phyloP scores from a whole-genome alignment of 2,329 filamentous ascomycete genomes.

The Zymoseptoria brevis region DNA sequence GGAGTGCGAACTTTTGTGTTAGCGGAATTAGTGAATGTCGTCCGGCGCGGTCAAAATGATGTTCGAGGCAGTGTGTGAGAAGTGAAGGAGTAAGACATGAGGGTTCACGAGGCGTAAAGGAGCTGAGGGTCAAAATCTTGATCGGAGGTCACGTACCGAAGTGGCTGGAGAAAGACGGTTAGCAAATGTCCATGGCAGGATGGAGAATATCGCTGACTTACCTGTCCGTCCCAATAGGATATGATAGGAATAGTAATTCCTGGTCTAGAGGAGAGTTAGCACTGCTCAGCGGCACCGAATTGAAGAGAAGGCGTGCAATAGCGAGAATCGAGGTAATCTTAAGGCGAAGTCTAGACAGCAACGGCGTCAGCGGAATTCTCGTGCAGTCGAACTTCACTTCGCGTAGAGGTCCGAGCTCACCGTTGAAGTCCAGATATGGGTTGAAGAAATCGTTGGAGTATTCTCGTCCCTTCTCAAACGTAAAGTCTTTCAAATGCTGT shows the following conservation, averaged over 20 bases:
- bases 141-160: neutral
- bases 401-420: slow-evolving; percentile 30
- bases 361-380: slow-evolving; percentile 1
- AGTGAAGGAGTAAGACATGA: slow-evolving; percentile 11
- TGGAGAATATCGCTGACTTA: slow-evolving; percentile 59
- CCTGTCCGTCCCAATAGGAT: slow-evolving; percentile 73
- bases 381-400: neutral
- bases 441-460: slow-evolving; percentile 77
- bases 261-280: too few relatives aligned
- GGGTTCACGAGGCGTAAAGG: slow-evolving; percentile 14
- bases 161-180: neutral
- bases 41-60: neutral
- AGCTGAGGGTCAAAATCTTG: slow-evolving; percentile 16
- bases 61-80: slow-evolving; percentile 23
- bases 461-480: slow-evolving; percentile 53
- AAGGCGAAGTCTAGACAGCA: slow-evolving; percentile 54
- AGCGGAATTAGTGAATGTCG: slow-evolving; percentile 18
- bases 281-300: too few relatives aligned
- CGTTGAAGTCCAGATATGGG: slow-evolving; percentile 80
- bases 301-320: too few relatives aligned
- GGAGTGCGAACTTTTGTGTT: slow-evolving; percentile 59
- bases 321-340: too few relatives aligned
- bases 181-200: neutral
- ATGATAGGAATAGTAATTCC: slow-evolving; percentile 67
- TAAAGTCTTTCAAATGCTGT: slow-evolving; percentile 47